Evolutionary conservation across 108 stramenopile genomes (phyloP).

Genomic region (Skeletonema grethae): DNA sequence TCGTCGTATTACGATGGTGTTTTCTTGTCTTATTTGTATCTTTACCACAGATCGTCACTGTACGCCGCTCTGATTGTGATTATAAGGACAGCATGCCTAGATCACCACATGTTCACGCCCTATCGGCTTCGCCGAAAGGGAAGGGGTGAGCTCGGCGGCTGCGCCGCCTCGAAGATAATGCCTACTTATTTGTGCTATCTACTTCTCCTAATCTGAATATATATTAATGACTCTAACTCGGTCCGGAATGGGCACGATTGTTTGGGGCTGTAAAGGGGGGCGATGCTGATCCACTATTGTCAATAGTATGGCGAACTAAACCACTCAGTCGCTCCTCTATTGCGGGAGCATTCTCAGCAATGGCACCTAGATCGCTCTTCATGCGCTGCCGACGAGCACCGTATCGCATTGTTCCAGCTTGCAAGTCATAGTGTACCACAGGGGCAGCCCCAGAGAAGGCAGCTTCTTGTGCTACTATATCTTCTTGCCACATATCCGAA

Average conservation of each 20-base stretch:
- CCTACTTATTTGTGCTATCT: not conserved
- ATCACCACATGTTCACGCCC: too few relatives aligned
- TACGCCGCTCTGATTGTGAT: too few relatives aligned
- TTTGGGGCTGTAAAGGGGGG: not conserved
- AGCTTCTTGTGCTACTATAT: conserved; percentile 5
- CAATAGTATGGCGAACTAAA: conserved; percentile 2
- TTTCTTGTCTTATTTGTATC: too few relatives aligned
- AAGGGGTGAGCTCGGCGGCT: too few relatives aligned
- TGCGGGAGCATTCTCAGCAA: conserved; percentile 14
- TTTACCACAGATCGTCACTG: too few relatives aligned
- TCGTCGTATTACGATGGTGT: too few relatives aligned
- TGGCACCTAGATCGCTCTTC: conserved; percentile 10
- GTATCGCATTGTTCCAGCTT: conserved; percentile 6
- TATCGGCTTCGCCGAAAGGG: too few relatives aligned
- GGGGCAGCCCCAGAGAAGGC: conserved; percentile 1
- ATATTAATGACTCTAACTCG: not conserved
- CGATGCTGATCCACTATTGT: not conserved
- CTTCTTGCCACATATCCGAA: conserved; percentile 13
- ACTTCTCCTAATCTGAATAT: not conserved
- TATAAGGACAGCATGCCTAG: too few relatives aligned
- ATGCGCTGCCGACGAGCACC: conserved; percentile 15
- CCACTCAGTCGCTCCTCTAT: conserved; percentile 18
- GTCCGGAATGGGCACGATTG: not conserved
- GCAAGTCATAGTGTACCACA: conserved; percentile 6
- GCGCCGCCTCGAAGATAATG: too few relatives aligned